phyloP scores from a whole-genome alignment of 352 stramenopile genomes.

The Phytophthora syringae region DNA sequence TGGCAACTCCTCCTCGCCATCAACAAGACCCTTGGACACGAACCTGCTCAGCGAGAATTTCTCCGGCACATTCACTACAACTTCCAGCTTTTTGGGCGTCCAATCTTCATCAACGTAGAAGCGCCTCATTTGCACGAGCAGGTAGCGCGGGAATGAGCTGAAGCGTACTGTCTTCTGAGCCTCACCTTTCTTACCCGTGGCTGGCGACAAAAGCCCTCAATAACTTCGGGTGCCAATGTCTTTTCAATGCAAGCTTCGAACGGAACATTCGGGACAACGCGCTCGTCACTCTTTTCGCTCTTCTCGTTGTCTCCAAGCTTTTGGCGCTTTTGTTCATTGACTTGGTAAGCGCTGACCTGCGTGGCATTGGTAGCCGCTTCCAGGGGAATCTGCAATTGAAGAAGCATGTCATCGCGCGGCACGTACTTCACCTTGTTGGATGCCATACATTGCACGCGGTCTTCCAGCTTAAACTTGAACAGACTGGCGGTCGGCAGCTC shows the following conservation, averaged over 20 bases:
- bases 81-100: slow-evolving; percentile 98
- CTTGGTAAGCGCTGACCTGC: slow-evolving; percentile 88
- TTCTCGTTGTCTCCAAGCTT: slow-evolving; percentile 70
- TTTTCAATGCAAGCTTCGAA: slow-evolving; percentile 95
- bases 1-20: slow-evolving; percentile 89
- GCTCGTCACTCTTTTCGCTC: slow-evolving; percentile 54
- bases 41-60: slow-evolving; percentile 84
- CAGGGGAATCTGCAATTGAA: slow-evolving; percentile 90
- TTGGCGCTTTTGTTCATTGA: slow-evolving; percentile 89
- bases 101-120: slow-evolving; percentile 97
- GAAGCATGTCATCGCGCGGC: slow-evolving; percentile 72
- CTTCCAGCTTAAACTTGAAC: slow-evolving; percentile 94
- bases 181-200: slow-evolving; percentile 77
- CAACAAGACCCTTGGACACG: slow-evolving; percentile 84
- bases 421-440: slow-evolving; percentile 92
- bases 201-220: slow-evolving; percentile 92
- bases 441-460: slow-evolving; percentile 79
- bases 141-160: slow-evolving; percentile 95
- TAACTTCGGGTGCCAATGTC: slow-evolving; percentile 89
- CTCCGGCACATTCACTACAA: slow-evolving; percentile 96
- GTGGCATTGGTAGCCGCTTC: slow-evolving; percentile 87
- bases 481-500: slow-evolving; percentile 80
- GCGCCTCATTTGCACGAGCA: slow-evolving; percentile 96
- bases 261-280: slow-evolving; percentile 91
- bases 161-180: slow-evolving; percentile 90